A percentile compares a stretch with the other conserved stretches of the same genome.
These are phyloP conservation scores for Cudoniella acicularis DNA, from an alignment of 495 filamentous ascomycete genomes.

Conservation along the genomic window DNA sequence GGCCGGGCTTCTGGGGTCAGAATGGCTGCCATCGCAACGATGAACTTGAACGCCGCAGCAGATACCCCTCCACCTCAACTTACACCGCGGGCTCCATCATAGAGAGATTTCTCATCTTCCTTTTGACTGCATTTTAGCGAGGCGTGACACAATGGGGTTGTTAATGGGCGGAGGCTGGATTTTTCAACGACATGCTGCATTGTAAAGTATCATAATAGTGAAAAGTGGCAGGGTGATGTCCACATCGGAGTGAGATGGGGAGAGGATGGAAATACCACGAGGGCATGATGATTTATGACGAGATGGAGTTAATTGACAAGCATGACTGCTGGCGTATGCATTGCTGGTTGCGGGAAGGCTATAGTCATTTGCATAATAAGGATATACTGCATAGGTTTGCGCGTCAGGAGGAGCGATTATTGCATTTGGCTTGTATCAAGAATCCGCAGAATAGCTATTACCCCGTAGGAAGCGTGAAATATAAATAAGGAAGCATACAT, in stretches of 20 bases:
- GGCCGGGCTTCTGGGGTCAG: constrained; percentile 28
- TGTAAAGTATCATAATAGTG: background rate
- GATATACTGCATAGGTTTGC: background rate
- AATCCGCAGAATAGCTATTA: background rate
- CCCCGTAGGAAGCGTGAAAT: too few relatives aligned
- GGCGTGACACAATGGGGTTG: background rate
- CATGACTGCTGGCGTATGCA: background rate
- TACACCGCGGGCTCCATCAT: constrained; percentile 2
- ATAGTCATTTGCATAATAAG: constrained; percentile 3
- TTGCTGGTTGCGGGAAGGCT: background rate
- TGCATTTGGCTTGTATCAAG: background rate
- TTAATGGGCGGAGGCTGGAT: background rate
- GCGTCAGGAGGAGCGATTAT: background rate
- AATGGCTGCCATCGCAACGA: constrained; percentile 7
- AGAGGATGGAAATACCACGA: background rate
- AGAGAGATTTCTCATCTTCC: too few relatives aligned
- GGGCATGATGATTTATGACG: background rate
- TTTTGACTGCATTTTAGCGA: constrained; percentile 20
- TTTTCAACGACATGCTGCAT: background rate
- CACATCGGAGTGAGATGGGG: too few relatives aligned
- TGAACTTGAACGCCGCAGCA: constrained; percentile 17
- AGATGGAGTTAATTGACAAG: background rate
- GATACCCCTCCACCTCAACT: constrained; percentile 3
- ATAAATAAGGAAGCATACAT: too few relatives aligned
- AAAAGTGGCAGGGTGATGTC: background rate